Evolutionary conservation across 2,329 filamentous ascomycete species (phyloP).

Genomic region (Aspergillus flavus): DNA sequence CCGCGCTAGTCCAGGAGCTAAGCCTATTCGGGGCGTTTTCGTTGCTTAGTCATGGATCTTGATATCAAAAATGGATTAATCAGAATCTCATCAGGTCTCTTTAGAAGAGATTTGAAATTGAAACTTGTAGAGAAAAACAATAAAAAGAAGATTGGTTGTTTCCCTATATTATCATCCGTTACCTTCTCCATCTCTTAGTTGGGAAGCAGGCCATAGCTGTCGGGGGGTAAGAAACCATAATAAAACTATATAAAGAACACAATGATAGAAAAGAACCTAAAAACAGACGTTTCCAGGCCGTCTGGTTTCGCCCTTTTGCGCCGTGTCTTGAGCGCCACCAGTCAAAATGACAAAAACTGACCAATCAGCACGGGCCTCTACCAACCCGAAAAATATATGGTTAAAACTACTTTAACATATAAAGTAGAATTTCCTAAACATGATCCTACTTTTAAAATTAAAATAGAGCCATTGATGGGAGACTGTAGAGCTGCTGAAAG

Average conservation of each 20-base stretch:
- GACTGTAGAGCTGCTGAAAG: neutral
- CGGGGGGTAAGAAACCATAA: too few species aligned
- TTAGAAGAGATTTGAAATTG: too few species aligned
- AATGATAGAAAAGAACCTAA: neutral
- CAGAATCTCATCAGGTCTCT: too few species aligned
- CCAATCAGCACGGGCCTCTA: neutral
- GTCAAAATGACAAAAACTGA: neutral
- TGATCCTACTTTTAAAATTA: neutral
- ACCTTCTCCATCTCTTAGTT: too few species aligned
- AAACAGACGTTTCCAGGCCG: neutral
- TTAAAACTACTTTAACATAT: neutral
- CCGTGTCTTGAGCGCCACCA: too few species aligned
- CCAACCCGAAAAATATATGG: neutral
- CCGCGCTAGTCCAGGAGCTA: neutral
- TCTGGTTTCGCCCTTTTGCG: neutral
- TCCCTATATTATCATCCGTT: neutral
- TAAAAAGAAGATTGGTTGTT: too few species aligned
- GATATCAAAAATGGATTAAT: neutral
- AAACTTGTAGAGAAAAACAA: too few species aligned
- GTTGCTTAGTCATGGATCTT: constrained; percentile 6
- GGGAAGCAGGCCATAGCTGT: too few species aligned
- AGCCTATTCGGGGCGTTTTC: neutral
- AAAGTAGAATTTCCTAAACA: neutral
- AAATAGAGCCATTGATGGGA: neutral
- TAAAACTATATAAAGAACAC: neutral